These are phyloP conservation scores for Ananas comosus DNA, from an alignment of 176 grass and related monocot genomes.

Conservation along the genomic window DNA sequence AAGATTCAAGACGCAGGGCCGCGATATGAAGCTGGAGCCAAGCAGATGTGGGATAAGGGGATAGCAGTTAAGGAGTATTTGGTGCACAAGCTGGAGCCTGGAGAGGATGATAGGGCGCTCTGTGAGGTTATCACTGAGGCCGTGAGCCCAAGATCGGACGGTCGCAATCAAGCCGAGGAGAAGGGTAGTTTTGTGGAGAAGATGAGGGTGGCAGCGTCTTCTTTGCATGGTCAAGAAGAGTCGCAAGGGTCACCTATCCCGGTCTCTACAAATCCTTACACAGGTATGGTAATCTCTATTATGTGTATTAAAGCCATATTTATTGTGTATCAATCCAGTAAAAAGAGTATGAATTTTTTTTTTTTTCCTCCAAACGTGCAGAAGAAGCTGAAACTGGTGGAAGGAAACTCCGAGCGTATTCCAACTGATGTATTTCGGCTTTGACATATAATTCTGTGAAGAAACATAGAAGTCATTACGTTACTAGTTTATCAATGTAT, in stretches of 20 bases:
- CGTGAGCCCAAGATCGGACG: background rate
- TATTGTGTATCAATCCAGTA: background rate
- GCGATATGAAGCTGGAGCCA: background rate
- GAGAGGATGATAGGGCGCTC: slow-evolving; percentile 11
- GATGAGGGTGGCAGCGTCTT: slow-evolving; percentile 4
- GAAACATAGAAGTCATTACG: background rate
- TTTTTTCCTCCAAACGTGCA: background rate
- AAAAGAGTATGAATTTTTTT: background rate
- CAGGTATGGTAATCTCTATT: background rate
- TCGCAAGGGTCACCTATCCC: background rate
- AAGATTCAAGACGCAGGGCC: slow-evolving; percentile 1
- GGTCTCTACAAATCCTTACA: background rate
- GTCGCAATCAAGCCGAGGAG: background rate
- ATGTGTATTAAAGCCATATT: background rate
- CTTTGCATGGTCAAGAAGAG: background rate
- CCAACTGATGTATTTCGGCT: background rate
- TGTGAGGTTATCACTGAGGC: slow-evolving; percentile 14
- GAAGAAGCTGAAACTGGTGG: background rate
- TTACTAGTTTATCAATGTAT: too few species aligned
- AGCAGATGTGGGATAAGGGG: slow-evolving; percentile 3
- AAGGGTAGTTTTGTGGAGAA: background rate
- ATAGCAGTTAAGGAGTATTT: background rate
- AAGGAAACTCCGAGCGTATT: background rate
- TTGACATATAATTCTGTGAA: background rate
- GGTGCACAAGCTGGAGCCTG: slow-evolving; percentile 4